These are phyloP conservation scores for Rubia peregrina DNA, from an alignment of 305 asterid genomes.

Conservation along the genomic window DNA sequence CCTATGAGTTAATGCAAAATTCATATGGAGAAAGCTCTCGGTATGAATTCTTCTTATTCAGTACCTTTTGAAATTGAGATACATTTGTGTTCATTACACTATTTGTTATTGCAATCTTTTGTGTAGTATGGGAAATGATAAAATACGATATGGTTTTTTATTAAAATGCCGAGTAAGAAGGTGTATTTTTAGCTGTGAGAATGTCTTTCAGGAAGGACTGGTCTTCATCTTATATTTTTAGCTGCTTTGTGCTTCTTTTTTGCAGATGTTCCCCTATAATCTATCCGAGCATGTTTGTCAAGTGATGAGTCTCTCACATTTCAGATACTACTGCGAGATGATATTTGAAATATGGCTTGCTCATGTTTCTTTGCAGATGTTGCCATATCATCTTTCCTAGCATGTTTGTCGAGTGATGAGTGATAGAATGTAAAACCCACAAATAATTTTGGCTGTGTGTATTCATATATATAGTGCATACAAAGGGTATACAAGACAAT, in stretches of 20 bases:
- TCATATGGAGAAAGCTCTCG: constrained; percentile 88
- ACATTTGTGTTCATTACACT: neutral
- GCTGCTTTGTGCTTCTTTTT: no score
- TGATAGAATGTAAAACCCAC: no score
- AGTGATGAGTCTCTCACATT: constrained; percentile 93
- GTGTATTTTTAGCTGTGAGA: neutral
- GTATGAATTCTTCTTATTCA: constrained; percentile 29
- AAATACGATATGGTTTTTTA: neutral
- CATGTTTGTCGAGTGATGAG: no score
- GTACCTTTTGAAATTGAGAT: constrained; percentile 1
- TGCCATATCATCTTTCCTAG: no score
- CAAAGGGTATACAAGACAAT: no score
- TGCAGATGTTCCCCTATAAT: constrained; percentile 96
- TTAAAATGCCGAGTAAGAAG: neutral
- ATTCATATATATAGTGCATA: no score
- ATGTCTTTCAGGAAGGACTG: neutral
- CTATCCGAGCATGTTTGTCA: constrained; percentile 76
- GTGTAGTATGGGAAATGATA: neutral
- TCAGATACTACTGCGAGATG: constrained; percentile 96
- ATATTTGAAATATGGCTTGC: constrained; percentile 96
- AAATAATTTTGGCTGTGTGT: no score
- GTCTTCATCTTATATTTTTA: no score
- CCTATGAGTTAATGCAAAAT: no score
- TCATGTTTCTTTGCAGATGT: no score
- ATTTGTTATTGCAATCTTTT: neutral